Base-by-base conservation (phyloP, 106 monocot genomes). In the Agapanthus africanus region DNA sequence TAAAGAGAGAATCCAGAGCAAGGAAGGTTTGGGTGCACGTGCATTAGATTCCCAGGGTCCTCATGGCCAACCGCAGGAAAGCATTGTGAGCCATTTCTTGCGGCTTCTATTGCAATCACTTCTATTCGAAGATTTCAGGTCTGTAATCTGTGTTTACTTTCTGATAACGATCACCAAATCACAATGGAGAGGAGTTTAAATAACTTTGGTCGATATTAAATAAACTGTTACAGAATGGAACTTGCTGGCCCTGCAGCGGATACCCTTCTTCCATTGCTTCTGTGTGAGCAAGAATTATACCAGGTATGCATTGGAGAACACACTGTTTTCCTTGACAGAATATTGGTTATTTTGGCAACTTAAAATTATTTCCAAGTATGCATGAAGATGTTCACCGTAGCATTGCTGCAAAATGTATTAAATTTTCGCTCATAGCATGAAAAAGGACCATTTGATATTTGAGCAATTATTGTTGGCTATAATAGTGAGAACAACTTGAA, bases 41-140 rank as follows among this genome's bases (percentile, higher is more conserved):
- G 47, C 68, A 11, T 56, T 80, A 40, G 74, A 59, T 62, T 67
- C 70, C 33, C 70, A 77, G 34, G 67, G 79, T 31, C n/a, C n/a
- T n/a, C 76, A 84, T 77, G 91, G 79, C 35, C 63, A 49, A 66
- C 28, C 74, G 26, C 80, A 84, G 61, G 83, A 89, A 72, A 81
- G 78, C 76, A 79, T 90, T 21, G 51, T 77, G 27, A 74, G 80
- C 21, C 88, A 93, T 78, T 99, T 99, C 67, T 80, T 99, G 31
- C 80, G 71, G 64, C 36, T 86, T 40, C 68, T 99, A 19, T 38
- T 99, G 52, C 88, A 87, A 31, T 30, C 77, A 37, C 75, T 99
- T 44, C 68, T 99, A 6, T 93, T 84, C 76, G 87, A 93, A 66
- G 90, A 92, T 80, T 90, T 93, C 85, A 90, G 91, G 95, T 97